Conservation (phyloP, 2,329 filamentous ascomycete genomes). For the Hirsutella minnesotensis region DNA sequence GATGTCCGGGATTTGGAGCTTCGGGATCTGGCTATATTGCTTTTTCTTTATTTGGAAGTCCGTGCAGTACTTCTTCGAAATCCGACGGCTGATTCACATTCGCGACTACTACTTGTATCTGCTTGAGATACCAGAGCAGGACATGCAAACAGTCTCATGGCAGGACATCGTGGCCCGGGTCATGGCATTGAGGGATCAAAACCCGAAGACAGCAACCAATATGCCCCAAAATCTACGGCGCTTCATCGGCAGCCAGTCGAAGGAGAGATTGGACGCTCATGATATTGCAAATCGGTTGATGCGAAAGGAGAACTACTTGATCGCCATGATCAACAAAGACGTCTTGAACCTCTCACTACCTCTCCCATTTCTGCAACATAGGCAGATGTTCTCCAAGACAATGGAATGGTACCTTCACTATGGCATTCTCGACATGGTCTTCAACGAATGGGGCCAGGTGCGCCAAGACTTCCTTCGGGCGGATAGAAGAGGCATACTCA, state of each 20-base stretch:
- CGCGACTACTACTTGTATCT: constrained; percentile 79
- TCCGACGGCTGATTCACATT: constrained; percentile 62
- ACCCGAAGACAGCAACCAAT: constrained; percentile 62
- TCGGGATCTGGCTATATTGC: constrained; percentile 72
- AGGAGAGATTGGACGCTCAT: constrained; percentile 88
- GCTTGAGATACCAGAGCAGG: constrained; percentile 66
- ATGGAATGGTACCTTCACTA: constrained; percentile 88
- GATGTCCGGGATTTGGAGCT: constrained; percentile 66
- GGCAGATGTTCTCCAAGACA: constrained; percentile 78
- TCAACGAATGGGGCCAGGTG: constrained; percentile 80
- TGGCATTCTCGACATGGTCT: constrained; percentile 86
- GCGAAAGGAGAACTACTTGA: constrained; percentile 93
- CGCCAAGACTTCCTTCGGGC: constrained; percentile 77
- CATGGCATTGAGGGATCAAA: constrained; percentile 73
- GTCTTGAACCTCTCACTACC: constrained; percentile 78
- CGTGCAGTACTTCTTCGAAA: constrained; percentile 61
- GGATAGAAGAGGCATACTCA: constrained; percentile 66
- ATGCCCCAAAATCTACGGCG: constrained; percentile 38
- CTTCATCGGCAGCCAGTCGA: constrained; percentile 73
- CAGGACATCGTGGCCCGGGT: constrained; percentile 78
- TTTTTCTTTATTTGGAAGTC: constrained; percentile 78
- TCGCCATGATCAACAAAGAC: constrained; percentile 95
- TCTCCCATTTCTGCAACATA: constrained; percentile 67
- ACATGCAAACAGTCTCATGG: constrained; percentile 93
- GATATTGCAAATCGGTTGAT: constrained; percentile 96